These are phyloP conservation scores for Exophiala sideris DNA, from an alignment of 2,329 filamentous ascomycete genomes.

Conservation along the genomic window DNA sequence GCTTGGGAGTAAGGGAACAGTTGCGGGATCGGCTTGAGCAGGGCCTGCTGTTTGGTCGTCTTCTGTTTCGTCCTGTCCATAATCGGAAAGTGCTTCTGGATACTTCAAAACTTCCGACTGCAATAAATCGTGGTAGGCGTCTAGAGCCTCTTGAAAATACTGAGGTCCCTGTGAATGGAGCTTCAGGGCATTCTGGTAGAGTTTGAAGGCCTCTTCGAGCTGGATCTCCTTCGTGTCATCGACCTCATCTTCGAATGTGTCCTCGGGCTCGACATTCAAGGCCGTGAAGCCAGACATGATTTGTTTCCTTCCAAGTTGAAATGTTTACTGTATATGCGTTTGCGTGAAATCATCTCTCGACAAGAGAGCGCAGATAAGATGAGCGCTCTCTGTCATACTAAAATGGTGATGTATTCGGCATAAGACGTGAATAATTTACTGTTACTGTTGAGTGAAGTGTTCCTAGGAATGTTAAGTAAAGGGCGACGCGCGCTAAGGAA, in stretches of 20 bases:
- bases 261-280: conserved; percentile 83
- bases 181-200: conserved; percentile 87
- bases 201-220: conserved; percentile 93
- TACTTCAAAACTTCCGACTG: conserved; percentile 92
- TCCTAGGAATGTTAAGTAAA: too few species aligned
- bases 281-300: conserved; percentile 29
- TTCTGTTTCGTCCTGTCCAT: conserved; percentile 62
- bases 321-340: neutral
- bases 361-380: too few species aligned
- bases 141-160: conserved; percentile 70
- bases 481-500: too few species aligned
- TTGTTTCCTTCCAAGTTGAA: neutral
- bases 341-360: neutral
- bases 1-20: conserved; percentile 45
- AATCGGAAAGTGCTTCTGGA: conserved; percentile 81
- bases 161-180: conserved; percentile 81
- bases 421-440: too few species aligned
- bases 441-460: too few species aligned
- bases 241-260: conserved; percentile 82
- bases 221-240: conserved; percentile 95
- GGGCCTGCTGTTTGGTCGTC: conserved; percentile 24
- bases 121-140: conserved; percentile 82
- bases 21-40: conserved; percentile 23
- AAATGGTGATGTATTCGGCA: too few species aligned
- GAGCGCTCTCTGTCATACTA: too few species aligned